Base-by-base conservation (phyloP, 1,139 yeast genomes). In the Blastobotrys malaysiensis region DNA sequence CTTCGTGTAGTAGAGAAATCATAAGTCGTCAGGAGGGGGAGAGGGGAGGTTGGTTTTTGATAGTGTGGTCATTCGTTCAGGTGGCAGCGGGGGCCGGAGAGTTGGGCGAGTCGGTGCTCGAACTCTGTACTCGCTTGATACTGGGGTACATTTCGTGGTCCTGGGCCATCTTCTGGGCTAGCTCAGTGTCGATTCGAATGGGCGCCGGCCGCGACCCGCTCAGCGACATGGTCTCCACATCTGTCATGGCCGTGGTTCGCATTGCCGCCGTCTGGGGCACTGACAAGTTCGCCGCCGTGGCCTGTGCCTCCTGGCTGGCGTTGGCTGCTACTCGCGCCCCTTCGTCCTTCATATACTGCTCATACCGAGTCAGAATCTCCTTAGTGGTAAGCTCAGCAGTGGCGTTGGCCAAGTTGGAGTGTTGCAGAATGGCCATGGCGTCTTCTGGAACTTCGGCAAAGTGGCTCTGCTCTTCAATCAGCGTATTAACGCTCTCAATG, bases 401-500 rank as follows among this genome's bases (percentile, higher is more conserved):
- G 2, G 57, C 61, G 6, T 56, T 55, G 19, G 56, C 53, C 13
- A 69, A 54, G n/a, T 63, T 61, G 45, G 69, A 58, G 44, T 63
- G 59, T 52, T 70, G 66, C 48, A 72, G 59, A 43, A 73, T 69
- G 9, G 67, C 63, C 55, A 73, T 60, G 7, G 78, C 62, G 11
- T 68, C 69, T 73, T 66, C 54, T 77, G 99, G 98, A 43, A 91
- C 85, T 52, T 83, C 77, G 50, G 91, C 81, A 61, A 93, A 79
- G 55, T 87, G 88, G 62, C 88, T 93, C 67, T 88, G 93, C 57
- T 84, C 79, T 58, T 88, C 89, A 60, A 95, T 90, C 69, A 95
- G 75, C 61, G 84, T 83, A 68, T 89, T 88, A 43, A 93, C 86
- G 39, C 91, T 95, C 68, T 91, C 98, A 66, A 93, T 91, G 0